Percentiles rank a stretch among this genome's conserved stretches.
Evolutionary conservation across 345 rosid genomes (phyloP).

Genomic region (Heritiera littoralis): DNA sequence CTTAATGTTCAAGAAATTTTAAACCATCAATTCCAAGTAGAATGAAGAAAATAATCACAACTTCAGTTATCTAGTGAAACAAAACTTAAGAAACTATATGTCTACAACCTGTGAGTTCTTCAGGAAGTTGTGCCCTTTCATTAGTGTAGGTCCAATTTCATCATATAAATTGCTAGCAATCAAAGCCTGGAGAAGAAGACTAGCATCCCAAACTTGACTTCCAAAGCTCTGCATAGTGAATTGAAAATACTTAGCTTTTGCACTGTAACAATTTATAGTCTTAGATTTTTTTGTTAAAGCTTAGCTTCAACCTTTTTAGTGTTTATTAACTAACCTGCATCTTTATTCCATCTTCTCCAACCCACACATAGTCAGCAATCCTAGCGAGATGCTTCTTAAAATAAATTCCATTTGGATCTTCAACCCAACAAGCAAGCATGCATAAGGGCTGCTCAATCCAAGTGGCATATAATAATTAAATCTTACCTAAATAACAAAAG

Average conservation of each 20-base stretch:
- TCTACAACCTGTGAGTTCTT: constrained; percentile 66
- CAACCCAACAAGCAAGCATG: constrained; percentile 67
- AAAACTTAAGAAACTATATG: neutral
- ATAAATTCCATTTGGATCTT: constrained; percentile 51
- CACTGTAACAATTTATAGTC: too few relatives aligned
- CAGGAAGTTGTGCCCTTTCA: constrained; percentile 67
- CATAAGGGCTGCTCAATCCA: constrained; percentile 26
- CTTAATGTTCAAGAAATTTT: constrained; percentile 38
- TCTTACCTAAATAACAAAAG: neutral
- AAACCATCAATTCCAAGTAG: neutral
- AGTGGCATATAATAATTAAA: neutral
- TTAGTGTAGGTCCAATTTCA: constrained; percentile 57
- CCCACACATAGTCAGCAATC: constrained; percentile 58
- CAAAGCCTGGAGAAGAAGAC: constrained; percentile 17
- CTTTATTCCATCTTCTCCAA: constrained; percentile 68
- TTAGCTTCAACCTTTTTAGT: too few relatives aligned
- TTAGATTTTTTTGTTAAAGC: too few relatives aligned
- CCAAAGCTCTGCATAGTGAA: constrained; percentile 34
- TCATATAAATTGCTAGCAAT: constrained; percentile 49
- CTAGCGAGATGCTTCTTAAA: constrained; percentile 64
- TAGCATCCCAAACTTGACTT: constrained; percentile 62
- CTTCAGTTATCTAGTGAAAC: neutral
- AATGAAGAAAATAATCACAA: neutral
- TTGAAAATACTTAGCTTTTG: neutral
- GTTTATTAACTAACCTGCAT: constrained; percentile 31